Evolutionary conservation across 1,284 basidiomycete species (phyloP).

Genomic region (Ceratorhiza oryzae-sativae): DNA sequence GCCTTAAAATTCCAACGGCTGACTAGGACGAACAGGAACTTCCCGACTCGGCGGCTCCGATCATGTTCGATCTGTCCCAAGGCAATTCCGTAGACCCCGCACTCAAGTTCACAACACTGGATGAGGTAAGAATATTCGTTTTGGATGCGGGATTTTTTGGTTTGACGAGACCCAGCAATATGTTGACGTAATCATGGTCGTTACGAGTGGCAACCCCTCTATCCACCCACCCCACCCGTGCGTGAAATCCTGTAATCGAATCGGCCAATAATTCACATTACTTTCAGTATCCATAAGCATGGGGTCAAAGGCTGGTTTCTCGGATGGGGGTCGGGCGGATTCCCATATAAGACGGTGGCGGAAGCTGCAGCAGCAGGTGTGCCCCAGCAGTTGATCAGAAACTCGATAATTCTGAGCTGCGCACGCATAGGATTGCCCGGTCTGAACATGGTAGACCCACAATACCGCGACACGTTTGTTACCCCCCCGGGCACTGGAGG

Average conservation of each 20-base stretch:
- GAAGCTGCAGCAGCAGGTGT: constrained; percentile 22
- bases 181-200: constrained; percentile 30
- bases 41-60: constrained; percentile 1
- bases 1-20: not conserved
- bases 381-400: not conserved
- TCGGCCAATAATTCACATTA: not conserved
- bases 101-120: constrained; percentile 17
- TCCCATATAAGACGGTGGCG: constrained; percentile 28
- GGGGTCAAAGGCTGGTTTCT: constrained; percentile 29
- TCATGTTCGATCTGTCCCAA: not conserved
- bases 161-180: constrained; percentile 11
- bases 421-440: not conserved
- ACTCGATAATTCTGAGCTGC: not conserved
- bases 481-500: constrained; percentile 21
- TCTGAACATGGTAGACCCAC: constrained; percentile 27
- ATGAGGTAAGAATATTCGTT: not conserved
- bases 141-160: not conserved
- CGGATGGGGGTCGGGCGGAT: constrained; percentile 19
- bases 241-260: not conserved
- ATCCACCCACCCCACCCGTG: constrained; percentile 21
- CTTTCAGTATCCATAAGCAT: constrained; percentile 19
- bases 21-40: not conserved
- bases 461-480: constrained; percentile 30
- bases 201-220: constrained; percentile 18
- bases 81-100: not conserved